A percentile compares a stretch with the other conserved stretches of the same genome.
phyloP scores from a whole-genome alignment of 1,139 yeast genomes.

The Casaregolazyma suthepensis region DNA sequence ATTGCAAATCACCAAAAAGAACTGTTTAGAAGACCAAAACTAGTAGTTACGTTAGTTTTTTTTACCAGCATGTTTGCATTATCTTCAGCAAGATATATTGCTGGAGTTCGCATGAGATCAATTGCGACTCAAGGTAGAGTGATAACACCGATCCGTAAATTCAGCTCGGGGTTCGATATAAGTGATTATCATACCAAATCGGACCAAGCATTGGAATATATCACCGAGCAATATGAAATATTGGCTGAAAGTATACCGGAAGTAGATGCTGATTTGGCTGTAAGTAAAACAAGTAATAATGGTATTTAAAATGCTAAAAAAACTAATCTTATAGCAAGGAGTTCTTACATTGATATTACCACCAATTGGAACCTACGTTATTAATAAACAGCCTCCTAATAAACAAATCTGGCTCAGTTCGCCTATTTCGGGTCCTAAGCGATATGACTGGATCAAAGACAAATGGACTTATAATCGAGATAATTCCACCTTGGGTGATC shows the following conservation, averaged over 20 bases:
- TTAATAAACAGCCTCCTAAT: slow-evolving; percentile 91
- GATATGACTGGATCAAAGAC: slow-evolving; percentile 38
- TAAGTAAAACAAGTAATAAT: slow-evolving; percentile 21
- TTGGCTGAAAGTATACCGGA: slow-evolving; percentile 54
- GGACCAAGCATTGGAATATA: slow-evolving; percentile 55
- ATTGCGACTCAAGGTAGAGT: background rate
- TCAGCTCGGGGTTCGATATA: slow-evolving; percentile 21
- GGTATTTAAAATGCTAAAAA: background rate
- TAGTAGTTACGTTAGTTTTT: too few species aligned
- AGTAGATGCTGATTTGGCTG: slow-evolving; percentile 69
- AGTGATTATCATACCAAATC: slow-evolving; percentile 55
- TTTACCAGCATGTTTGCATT: slow-evolving; percentile 14
- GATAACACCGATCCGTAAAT: background rate
- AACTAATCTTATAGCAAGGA: slow-evolving; percentile 45
- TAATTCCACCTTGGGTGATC: slow-evolving; percentile 32
- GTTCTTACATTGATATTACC: slow-evolving; percentile 68
- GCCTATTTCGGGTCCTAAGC: slow-evolving; percentile 88
- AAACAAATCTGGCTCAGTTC: slow-evolving; percentile 90
- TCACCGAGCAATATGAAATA: slow-evolving; percentile 58
- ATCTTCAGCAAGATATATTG: background rate
- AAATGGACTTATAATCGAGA: slow-evolving; percentile 39
- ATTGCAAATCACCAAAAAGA: background rate
- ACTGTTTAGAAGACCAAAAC: too few species aligned
- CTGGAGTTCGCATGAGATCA: background rate
- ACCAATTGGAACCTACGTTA: slow-evolving; percentile 71